A percentile compares a stretch with the other conserved stretches of the same genome.
Conservation (phyloP, 2,329 filamentous ascomycete genomes). For the Aspergillus quadricinctus region DNA sequence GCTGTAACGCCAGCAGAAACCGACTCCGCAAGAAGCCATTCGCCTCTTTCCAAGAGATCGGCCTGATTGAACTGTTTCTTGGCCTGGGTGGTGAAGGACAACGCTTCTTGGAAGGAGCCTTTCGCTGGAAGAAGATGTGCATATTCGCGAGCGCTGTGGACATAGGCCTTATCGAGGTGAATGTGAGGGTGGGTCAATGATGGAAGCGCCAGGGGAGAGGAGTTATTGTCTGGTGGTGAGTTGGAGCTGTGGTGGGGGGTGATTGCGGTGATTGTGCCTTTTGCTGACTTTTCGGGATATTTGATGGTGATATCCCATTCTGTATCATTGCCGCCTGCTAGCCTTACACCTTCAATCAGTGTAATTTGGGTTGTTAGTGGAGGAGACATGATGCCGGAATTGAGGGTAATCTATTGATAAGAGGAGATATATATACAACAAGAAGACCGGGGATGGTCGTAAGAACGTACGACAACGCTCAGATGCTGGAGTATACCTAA, state of each 20-base stretch:
- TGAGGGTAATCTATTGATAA: neutral
- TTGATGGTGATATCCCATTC: slow-evolving; percentile 31
- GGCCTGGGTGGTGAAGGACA: slow-evolving; percentile 54
- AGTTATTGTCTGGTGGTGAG: slow-evolving; percentile 4
- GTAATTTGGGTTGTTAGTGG: slow-evolving; percentile 11
- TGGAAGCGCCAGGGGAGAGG: slow-evolving; percentile 42
- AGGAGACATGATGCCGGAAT: slow-evolving; percentile 7
- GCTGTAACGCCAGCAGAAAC: slow-evolving; percentile 61
- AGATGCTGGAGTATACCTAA: neutral
- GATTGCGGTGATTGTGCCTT: slow-evolving; percentile 26
- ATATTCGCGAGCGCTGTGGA: slow-evolving; percentile 44
- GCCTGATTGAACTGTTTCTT: slow-evolving; percentile 59
- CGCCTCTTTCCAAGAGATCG: slow-evolving; percentile 62
- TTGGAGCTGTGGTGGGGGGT: slow-evolving; percentile 6
- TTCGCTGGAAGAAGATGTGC: slow-evolving; percentile 53
- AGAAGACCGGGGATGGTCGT: too few species aligned
- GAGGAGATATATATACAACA: too few species aligned
- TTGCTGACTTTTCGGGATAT: slow-evolving; percentile 5
- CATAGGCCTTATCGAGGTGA: slow-evolving; percentile 57
- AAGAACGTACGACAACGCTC: neutral
- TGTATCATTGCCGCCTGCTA: slow-evolving; percentile 21
- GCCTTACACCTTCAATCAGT: slow-evolving; percentile 23
- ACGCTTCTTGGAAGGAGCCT: slow-evolving; percentile 64
- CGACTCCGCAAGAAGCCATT: slow-evolving; percentile 62
- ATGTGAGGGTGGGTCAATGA: slow-evolving; percentile 68